Percentiles rank a stretch among this genome's conserved stretches.
These are phyloP conservation scores for Phytopythium vexans DNA, from an alignment of 352 stramenopile genomes.

Conservation along the genomic window DNA sequence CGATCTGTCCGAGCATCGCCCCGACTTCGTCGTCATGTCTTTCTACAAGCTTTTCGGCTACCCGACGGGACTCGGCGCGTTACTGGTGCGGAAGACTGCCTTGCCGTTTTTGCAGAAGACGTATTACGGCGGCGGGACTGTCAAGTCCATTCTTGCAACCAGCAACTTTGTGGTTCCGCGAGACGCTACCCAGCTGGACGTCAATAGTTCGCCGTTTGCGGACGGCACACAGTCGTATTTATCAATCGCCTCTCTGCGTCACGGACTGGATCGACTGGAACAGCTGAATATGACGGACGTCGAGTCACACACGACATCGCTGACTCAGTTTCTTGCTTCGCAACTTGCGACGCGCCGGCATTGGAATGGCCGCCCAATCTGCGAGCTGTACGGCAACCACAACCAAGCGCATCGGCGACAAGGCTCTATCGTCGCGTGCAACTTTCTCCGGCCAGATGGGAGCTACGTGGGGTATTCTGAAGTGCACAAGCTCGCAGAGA, in stretches of 20 bases:
- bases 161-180: slow-evolving; percentile 33
- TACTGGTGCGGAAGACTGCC: slow-evolving; percentile 45
- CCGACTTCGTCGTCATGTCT: slow-evolving; percentile 72
- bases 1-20: slow-evolving; percentile 37
- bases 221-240: slow-evolving; percentile 72
- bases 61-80: slow-evolving; percentile 56
- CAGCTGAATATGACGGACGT: slow-evolving; percentile 45
- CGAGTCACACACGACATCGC: slow-evolving; percentile 37
- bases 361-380: slow-evolving; percentile 46
- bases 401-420: slow-evolving; percentile 1
- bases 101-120: slow-evolving; percentile 39
- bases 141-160: slow-evolving; percentile 58
- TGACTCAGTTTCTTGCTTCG: slow-evolving; percentile 38
- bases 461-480: slow-evolving; percentile 71
- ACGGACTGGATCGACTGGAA: slow-evolving; percentile 45
- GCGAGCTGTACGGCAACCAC: slow-evolving; percentile 51
- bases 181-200: slow-evolving; percentile 9
- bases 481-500: slow-evolving; percentile 59
- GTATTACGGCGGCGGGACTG: slow-evolving; percentile 66
- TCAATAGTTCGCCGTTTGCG: slow-evolving; percentile 30
- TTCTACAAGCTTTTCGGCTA: slow-evolving; percentile 87
- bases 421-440: slow-evolving; percentile 58
- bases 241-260: slow-evolving; percentile 51
- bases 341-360: slow-evolving; percentile 37
- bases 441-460: slow-evolving; percentile 51